Evolutionary conservation across 1,139 yeast species (phyloP).

Genomic region (Candida mesenterica): DNA sequence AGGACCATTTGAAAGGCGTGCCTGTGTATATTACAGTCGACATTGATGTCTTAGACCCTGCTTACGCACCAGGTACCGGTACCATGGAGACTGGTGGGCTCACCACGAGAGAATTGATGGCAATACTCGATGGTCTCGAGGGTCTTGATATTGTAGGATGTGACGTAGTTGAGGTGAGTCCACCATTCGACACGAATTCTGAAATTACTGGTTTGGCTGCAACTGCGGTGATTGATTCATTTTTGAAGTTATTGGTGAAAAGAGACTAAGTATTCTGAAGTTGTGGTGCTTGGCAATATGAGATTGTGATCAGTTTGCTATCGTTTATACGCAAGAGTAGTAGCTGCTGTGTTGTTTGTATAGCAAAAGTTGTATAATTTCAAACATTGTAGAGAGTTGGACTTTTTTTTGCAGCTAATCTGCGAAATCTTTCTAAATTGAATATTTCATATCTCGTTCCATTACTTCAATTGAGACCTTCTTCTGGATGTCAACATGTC

Average conservation of each 20-base stretch:
- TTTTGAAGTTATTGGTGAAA: conserved; percentile 46
- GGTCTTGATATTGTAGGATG: conserved; percentile 53
- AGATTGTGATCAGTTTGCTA: no score
- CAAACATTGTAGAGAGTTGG: no score
- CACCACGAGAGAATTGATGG: conserved; percentile 48
- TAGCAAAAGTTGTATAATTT: no score
- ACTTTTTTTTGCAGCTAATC: no score
- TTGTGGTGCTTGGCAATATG: no score
- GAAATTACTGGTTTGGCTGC: conserved; percentile 55
- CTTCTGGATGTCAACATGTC: no score
- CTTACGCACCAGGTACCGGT: conserved; percentile 56
- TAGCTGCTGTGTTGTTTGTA: no score
- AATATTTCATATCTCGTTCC: no score
- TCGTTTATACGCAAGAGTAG: no score
- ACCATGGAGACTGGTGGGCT: conserved; percentile 58
- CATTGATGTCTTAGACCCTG: conserved; percentile 57
- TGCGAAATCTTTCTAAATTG: no score
- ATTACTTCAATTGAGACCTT: no score
- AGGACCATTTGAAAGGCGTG: conserved; percentile 19
- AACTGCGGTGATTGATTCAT: conserved; percentile 50
- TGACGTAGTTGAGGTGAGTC: conserved; percentile 59
- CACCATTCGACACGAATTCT: conserved; percentile 49
- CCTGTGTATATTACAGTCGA: conserved; percentile 54
- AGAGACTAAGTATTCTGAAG: no score
- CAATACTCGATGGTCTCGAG: conserved; percentile 46